These are phyloP conservation scores for Thielaviopsis populi DNA, from an alignment of 2,329 filamentous ascomycete genomes.

Conservation along the genomic window DNA sequence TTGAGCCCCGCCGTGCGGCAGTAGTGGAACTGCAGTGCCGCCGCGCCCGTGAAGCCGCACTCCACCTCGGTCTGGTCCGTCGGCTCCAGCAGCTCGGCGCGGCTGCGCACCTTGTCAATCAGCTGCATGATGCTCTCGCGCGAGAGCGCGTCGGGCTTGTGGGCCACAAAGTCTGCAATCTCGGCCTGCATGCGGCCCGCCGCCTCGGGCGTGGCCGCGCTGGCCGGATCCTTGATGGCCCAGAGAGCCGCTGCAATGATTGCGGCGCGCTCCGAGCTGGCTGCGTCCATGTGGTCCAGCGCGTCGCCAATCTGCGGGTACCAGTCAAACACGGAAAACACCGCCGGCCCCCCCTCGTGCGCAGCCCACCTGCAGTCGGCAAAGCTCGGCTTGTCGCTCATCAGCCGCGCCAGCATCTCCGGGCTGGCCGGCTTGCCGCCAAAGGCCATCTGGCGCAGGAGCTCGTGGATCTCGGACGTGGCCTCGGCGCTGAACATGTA, in stretches of 20 bases:
- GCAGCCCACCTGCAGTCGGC: slow-evolving; percentile 7
- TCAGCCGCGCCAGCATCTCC: background rate
- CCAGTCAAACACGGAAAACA: slow-evolving; percentile 13
- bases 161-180: background rate
- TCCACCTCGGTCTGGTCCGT: background rate
- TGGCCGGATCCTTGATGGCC: background rate
- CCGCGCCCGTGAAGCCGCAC: slow-evolving; percentile 3
- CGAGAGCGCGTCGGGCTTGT: background rate
- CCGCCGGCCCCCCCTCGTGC: slow-evolving; percentile 2
- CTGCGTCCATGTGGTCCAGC: background rate
- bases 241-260: background rate
- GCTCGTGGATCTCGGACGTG: background rate
- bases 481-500: background rate
- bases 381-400: background rate
- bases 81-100: background rate
- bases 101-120: background rate
- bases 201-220: background rate
- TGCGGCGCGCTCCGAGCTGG: background rate
- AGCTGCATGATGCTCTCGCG: background rate
- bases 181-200: background rate
- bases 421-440: background rate
- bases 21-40: background rate
- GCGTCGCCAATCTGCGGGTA: slow-evolving; percentile 10
- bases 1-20: slow-evolving; percentile 15
- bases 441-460: background rate